Evolutionary conservation across 768 basidiomycete species (phyloP).

Genomic region (Suillus bovinus): DNA sequence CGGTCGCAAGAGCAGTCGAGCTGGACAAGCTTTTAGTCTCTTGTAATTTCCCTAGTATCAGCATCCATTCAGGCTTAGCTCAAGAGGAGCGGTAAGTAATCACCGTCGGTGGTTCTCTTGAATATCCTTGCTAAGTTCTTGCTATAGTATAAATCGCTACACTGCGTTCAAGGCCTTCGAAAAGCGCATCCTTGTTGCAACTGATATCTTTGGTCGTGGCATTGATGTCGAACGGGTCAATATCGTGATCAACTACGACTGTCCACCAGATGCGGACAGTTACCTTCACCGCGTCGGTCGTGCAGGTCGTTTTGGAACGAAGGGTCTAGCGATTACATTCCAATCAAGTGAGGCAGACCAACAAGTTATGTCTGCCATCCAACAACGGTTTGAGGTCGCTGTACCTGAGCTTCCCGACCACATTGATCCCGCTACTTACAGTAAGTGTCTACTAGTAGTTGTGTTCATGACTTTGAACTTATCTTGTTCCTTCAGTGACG

Average conservation of each 20-base stretch:
- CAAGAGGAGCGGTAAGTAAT: constrained; percentile 92
- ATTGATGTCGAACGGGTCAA: constrained; percentile 99
- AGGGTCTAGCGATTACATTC: constrained; percentile 98
- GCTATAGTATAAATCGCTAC: constrained; percentile 86
- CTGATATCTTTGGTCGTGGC: constrained; percentile 98
- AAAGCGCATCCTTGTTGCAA: constrained; percentile 98
- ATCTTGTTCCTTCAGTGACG: constrained; percentile 36
- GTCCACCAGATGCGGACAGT: constrained; percentile 94
- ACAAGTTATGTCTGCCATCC: constrained; percentile 93
- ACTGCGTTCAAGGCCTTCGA: constrained; percentile 99
- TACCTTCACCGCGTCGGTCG: constrained; percentile 99
- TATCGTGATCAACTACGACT: constrained; percentile 99
- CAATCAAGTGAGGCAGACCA: constrained; percentile 91
- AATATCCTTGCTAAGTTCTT: not conserved
- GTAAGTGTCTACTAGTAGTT: constrained; percentile 48
- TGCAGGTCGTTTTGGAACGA: constrained; percentile 99
- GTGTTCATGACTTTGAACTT: not conserved
- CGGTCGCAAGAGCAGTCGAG: constrained; percentile 94
- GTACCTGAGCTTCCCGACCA: constrained; percentile 93
- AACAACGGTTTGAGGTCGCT: constrained; percentile 95
- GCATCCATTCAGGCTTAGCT: constrained; percentile 90
- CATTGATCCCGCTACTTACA: constrained; percentile 94
- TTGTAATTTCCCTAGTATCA: constrained; percentile 98
- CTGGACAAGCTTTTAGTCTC: constrained; percentile 94
- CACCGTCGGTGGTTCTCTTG: not conserved